These are phyloP conservation scores for Penicillium bovifimosum DNA, from an alignment of 495 filamentous ascomycete genomes.

Conservation along the genomic window DNA sequence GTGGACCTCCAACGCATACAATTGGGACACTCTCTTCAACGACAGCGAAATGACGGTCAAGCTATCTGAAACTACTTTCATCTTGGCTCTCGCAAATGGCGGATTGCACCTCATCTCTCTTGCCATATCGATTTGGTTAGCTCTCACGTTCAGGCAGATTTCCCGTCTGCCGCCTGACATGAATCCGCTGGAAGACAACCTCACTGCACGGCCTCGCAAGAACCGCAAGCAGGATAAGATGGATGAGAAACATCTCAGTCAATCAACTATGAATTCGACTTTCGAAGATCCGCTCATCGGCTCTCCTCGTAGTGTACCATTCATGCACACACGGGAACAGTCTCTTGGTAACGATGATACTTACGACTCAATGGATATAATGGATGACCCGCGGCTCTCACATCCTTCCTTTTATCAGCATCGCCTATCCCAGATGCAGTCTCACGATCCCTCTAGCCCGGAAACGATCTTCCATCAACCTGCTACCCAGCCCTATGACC, in stretches of 20 bases:
- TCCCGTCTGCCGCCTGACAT: slow-evolving; percentile 77
- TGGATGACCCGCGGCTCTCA: slow-evolving; percentile 20
- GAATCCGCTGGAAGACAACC: slow-evolving; percentile 82
- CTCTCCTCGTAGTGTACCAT: slow-evolving; percentile 59
- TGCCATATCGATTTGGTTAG: slow-evolving; percentile 62
- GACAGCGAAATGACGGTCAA: slow-evolving; percentile 41
- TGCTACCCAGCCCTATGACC: slow-evolving; percentile 23
- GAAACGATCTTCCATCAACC: slow-evolving; percentile 26
- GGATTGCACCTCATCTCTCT: slow-evolving; percentile 67
- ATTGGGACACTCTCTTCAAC: slow-evolving; percentile 60
- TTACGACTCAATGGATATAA: slow-evolving; percentile 27
- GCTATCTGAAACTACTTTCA: slow-evolving; percentile 59
- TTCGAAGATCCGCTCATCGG: slow-evolving; percentile 56
- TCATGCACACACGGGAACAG: slow-evolving; percentile 64
- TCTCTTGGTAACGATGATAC: slow-evolving; percentile 41
- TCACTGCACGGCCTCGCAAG: slow-evolving; percentile 74
- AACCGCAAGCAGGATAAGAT: slow-evolving; percentile 65
- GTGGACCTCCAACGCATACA: slow-evolving; percentile 35
- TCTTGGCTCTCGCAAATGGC: slow-evolving; percentile 53
- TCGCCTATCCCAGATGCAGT: slow-evolving; percentile 29
- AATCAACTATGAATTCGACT: slow-evolving; percentile 50
- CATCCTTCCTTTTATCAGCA: slow-evolving; percentile 18
- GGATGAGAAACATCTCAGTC: slow-evolving; percentile 48
- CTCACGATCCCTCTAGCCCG: slow-evolving; percentile 37
- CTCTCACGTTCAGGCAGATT: slow-evolving; percentile 74